Evolutionary conservation across 768 basidiomycete species (phyloP), one percentile per base, ranked within the genome.

Genomic region (Podaxis pistillaris): DNA sequence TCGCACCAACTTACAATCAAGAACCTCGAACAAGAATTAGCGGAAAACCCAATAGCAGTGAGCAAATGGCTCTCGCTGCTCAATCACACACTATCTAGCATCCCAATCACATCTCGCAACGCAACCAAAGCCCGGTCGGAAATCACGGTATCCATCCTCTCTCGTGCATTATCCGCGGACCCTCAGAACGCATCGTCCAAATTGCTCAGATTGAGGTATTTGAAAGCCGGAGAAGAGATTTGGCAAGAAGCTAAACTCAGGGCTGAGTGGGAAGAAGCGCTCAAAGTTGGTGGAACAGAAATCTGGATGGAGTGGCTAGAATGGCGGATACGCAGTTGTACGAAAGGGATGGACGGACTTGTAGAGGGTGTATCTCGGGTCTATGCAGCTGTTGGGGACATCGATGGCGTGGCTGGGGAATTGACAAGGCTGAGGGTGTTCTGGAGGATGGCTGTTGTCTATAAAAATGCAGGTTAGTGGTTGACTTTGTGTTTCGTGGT

Each of bases 251-350:
- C 76, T 47, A 84, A 85, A 72, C 68, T 88, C 17, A 58, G 69
- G 24, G 75, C 76, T 2, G 89, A 92, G 67, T 94, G 93, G 93
- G 87, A 90, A 59, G 77, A 80, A 19, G 85, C 88, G 2, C 71
- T 92, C 65, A 76, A 74, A 41, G 67, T 82, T 3, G 80, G 83
- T 30, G 83, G 80, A 38, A 71, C 80, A 28, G 83, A 86, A 40
- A 78, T 93, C 26, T 89, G 86, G 83, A 82, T 93, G 75, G 88
- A 88, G 66, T 94, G 91, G 90, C 68, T 93, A 2, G 88, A 90
- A 65, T 93, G 90, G 90, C 80, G 81, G 62, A 83, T 90, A 37
- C 76, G 86, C 46, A 79, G 67, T 40, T 75, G 75, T 15, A 74
- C 65, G 44, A 73, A 74, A 44, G 84, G 85, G 1, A 70, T 91